Conservation (phyloP, 2,329 filamentous ascomycete genomes). For the Hirsutella thompsonii region DNA sequence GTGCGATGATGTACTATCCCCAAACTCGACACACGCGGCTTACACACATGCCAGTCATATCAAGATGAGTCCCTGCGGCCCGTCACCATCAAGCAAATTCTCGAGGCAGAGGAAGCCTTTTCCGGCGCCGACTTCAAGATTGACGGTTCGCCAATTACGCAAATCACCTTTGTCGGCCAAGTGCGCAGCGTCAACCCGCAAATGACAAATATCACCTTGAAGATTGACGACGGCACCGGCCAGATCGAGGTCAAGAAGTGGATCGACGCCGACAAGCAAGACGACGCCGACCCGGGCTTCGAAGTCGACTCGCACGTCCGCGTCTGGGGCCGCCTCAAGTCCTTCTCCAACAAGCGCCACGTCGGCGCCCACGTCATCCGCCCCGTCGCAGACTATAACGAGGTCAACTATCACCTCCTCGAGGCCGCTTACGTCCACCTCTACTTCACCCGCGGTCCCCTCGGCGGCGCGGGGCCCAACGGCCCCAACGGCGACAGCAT, state of each 20-base stretch:
- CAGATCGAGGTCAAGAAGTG: constrained; percentile 84
- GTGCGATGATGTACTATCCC: constrained; percentile 14
- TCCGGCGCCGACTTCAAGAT: constrained; percentile 67
- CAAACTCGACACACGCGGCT: background rate
- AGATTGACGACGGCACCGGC: constrained; percentile 89
- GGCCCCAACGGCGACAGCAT: constrained; percentile 34
- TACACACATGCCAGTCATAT: constrained; percentile 32
- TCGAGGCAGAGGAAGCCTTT: constrained; percentile 68
- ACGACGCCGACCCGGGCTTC: constrained; percentile 38
- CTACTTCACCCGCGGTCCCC: constrained; percentile 61
- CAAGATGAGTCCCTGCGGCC: constrained; percentile 80
- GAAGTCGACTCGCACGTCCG: constrained; percentile 70
- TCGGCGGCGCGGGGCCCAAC: constrained; percentile 25
- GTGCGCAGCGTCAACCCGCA: constrained; percentile 78
- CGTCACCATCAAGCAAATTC: constrained; percentile 88
- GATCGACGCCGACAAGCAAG: constrained; percentile 52
- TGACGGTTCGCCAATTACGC: constrained; percentile 59
- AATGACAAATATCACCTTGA: constrained; percentile 84
- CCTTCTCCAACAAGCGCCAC: constrained; percentile 72
- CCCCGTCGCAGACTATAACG: constrained; percentile 73
- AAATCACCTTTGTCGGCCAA: constrained; percentile 76
- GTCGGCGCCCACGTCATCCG: constrained; percentile 72
- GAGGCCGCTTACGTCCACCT: constrained; percentile 85
- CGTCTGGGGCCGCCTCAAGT: constrained; percentile 73
- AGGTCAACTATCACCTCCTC: constrained; percentile 83